Evolutionary conservation across 148 eudicot genomes (phyloP), one percentile per base, ranked within the genome.

Genomic region (Salicornia ramosissima): DNA sequence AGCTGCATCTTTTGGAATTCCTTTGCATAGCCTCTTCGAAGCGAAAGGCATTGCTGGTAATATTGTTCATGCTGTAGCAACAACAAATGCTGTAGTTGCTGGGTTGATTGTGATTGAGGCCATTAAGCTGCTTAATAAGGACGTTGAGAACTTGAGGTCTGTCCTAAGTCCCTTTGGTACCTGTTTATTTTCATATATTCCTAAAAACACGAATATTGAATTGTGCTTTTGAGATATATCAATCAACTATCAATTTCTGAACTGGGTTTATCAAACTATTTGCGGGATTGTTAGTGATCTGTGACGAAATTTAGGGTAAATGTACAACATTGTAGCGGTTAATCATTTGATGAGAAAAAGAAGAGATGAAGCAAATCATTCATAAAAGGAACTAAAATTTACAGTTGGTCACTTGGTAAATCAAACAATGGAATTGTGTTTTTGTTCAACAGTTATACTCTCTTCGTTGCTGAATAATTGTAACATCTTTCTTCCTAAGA

Each of bases 21-120:
- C 97, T 29, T 46, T 87, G 86, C 98, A 90, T 82, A 94, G 98
- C 74, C 92, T 94, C 60, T 94, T 94, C 75, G 98, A 88, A 85
- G 97, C 98, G 47, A 94, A 94, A 82, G 98, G 98, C 66, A 87
- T 94, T 71, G 98, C 98, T 72, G 98, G 98, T 57, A 88, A 94
- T 80, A 94, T 94, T 78, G 87, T 94, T 69, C 98, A 94, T 83
- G 98, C 98, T 68, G 97, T 94, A 81, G 98, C 98, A 55, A 94
- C 97, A 49, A 94, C 98, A 39, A 94, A 94, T 82, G 98, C 98
- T 77, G 74, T 88, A 63, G 81, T 94, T 84, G 88, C 98, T 60
- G 98, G 98, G 71, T 78, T 94, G 84, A 84, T 94, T 64, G 98
- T 94, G 68, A 88, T 87, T 30, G 98, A 94, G 83, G 97, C 98